Conservation (phyloP, 1,284 basidiomycete species). For the Cutaneotrichosporon curvatum region DNA sequence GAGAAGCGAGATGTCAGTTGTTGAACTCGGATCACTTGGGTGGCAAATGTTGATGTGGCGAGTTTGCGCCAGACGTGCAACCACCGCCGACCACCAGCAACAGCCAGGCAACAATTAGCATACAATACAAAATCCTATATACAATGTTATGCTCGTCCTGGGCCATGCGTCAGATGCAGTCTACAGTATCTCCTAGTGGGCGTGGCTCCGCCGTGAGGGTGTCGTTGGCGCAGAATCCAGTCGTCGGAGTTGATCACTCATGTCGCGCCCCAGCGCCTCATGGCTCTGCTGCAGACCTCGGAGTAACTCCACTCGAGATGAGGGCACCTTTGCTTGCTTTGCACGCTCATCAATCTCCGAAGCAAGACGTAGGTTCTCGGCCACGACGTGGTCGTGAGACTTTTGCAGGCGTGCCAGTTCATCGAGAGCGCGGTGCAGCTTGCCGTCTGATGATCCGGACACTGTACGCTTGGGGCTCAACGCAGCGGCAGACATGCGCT, state of each 20-base stretch:
- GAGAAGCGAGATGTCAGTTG: neutral
- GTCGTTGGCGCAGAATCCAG: conserved; percentile 28
- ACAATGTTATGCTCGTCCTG: no score
- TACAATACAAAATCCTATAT: no score
- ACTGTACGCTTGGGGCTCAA: conserved; percentile 15
- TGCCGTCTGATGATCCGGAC: conserved; percentile 13
- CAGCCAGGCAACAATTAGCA: no score
- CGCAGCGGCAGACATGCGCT: conserved; percentile 26
- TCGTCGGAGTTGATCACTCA: conserved; percentile 37
- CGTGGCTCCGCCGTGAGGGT: conserved; percentile 14
- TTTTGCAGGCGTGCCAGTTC: conserved; percentile 29
- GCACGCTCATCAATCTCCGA: conserved; percentile 11
- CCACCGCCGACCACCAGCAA: no score
- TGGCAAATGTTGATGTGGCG: neutral
- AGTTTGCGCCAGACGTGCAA: no score
- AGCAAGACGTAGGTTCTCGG: conserved; percentile 27
- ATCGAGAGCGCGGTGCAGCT: conserved; percentile 25
- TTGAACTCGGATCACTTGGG: neutral
- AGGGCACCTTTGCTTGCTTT: neutral
- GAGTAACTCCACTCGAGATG: conserved; percentile 32
- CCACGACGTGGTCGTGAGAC: conserved; percentile 19
- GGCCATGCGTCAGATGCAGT: no score
- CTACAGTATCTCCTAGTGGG: no score
- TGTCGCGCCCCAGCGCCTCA: conserved; percentile 40
- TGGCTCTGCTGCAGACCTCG: conserved; percentile 39